Evolutionary conservation across 345 rosid species (phyloP).

Genomic region (Abelmoschus esculentus): DNA sequence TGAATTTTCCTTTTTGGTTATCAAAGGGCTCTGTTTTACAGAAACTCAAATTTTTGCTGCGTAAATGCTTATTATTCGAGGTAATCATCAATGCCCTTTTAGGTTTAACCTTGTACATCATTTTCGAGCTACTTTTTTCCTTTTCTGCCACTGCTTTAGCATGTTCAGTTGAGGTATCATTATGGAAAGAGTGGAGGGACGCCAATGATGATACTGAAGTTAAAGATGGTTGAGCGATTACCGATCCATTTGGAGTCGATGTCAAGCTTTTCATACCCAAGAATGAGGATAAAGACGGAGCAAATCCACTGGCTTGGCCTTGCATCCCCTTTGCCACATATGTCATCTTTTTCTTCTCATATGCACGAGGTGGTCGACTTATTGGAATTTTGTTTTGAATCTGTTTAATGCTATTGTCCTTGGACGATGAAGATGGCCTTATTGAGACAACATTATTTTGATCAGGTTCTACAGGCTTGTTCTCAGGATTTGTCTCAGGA

Average conservation of each 20-base stretch:
- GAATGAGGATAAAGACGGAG: conserved; percentile 13
- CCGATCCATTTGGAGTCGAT: neutral
- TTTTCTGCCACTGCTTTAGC: conserved; percentile 15
- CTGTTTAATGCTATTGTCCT: conserved; percentile 18
- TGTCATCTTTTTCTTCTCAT: conserved; percentile 15
- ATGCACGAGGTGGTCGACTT: conserved; percentile 9
- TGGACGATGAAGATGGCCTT: conserved; percentile 6
- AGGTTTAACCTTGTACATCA: conserved; percentile 18
- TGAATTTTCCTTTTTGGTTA: conserved; percentile 12
- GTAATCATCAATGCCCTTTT: conserved; percentile 21
- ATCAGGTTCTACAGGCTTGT: conserved; percentile 5
- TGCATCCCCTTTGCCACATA: neutral
- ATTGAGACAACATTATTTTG: conserved; percentile 8
- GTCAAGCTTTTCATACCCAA: neutral
- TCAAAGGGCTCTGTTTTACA: conserved; percentile 48
- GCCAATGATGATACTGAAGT: neutral
- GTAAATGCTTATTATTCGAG: conserved; percentile 18
- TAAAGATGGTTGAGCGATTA: neutral
- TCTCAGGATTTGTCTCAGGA: conserved; percentile 32
- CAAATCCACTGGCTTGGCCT: neutral
- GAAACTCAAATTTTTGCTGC: conserved; percentile 26
- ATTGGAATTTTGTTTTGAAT: conserved; percentile 15
- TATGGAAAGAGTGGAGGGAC: conserved; percentile 3
- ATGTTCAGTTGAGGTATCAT: conserved; percentile 1
- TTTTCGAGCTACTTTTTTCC: conserved; percentile 10